Base-by-base conservation (phyloP, 495 filamentous ascomycete genomes). In the Trichoderma erinaceum region DNA sequence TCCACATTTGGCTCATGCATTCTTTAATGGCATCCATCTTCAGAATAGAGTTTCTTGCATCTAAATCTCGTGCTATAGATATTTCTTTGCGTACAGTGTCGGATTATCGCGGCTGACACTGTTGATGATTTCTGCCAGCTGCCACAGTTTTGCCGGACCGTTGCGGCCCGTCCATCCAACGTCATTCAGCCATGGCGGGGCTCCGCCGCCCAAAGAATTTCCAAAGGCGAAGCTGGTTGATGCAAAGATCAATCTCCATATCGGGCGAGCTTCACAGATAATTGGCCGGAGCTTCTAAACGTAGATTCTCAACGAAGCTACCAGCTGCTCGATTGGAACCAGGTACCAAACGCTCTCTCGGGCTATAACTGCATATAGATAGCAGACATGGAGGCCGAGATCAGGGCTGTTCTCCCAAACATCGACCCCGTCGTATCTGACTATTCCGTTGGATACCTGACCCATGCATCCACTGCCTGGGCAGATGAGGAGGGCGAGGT, bases 391-490 rank as follows among this genome's bases (percentile, higher is more conserved):
- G 94, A 99, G 79, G 83, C 89, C 71, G 91, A 97, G 83, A 91
- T 99, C 73, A 89, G 89, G 76, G 82, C 90, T 41, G 87, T 90
- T 72, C 87, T 99, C 68, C 94, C 95, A 64, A 88, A 89, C 70
- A 89, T 97, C 68, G 95, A 99, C 78, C 91, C 89, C 58, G 86
- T 97, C 68, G 81, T 99, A 66, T 92, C 92, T 46, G 91, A 96
- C 76, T 99, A 99, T 75, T 93, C 94, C 25, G 90, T 92, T 70
- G 96, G 95, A 46, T 98, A 97, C 75, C 82, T 99, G 69, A 92
- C 87, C 74, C 94, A 98, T 82, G 95, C 94, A 68, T 91, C 93
- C 41, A 92, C 89, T 68, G 84, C 88, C 63, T 95, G 90, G 79
- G 83, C 88, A 68, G 86, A 88, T 58, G 93, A 97, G 66, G 83